These are phyloP conservation scores for Salix purpurea DNA, from an alignment of 345 rosid species.

Conservation along the genomic window DNA sequence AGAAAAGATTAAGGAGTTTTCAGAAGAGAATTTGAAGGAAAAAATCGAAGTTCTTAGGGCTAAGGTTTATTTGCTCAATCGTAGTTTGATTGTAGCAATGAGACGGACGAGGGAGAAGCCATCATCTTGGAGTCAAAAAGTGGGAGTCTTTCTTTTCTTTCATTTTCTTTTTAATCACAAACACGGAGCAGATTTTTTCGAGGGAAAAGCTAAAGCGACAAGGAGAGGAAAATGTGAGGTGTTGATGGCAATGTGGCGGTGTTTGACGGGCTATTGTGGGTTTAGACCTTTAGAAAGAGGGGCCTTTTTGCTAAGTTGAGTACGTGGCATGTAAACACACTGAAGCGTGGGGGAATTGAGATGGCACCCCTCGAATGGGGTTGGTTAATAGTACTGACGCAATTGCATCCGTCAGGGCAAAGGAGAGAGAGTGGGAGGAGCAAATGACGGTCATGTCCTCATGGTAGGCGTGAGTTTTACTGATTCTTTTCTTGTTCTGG, in stretches of 20 bases:
- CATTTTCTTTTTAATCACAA: background rate
- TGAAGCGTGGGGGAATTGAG: background rate
- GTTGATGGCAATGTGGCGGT: background rate
- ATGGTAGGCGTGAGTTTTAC: background rate
- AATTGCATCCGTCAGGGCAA: background rate
- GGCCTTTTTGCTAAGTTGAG: background rate
- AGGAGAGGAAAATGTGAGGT: background rate
- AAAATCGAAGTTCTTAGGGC: background rate
- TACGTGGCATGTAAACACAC: background rate
- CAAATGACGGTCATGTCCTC: background rate
- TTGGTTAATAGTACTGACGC: background rate
- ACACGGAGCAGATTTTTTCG: background rate
- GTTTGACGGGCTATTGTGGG: too few relatives aligned
- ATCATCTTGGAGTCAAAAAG: background rate
- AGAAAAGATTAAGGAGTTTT: background rate
- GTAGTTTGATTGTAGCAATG: background rate
- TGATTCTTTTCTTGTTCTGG: background rate
- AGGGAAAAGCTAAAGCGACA: background rate
- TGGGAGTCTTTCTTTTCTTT: background rate
- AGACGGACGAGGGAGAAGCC: conserved; percentile 1
- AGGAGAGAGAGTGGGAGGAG: background rate
- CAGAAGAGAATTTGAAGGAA: background rate
- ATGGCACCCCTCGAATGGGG: background rate
- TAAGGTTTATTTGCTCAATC: background rate
- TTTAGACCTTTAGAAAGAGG: too few relatives aligned